phyloP scores from a whole-genome alignment of 805 yeast species.

The Candida saitoana region DNA sequence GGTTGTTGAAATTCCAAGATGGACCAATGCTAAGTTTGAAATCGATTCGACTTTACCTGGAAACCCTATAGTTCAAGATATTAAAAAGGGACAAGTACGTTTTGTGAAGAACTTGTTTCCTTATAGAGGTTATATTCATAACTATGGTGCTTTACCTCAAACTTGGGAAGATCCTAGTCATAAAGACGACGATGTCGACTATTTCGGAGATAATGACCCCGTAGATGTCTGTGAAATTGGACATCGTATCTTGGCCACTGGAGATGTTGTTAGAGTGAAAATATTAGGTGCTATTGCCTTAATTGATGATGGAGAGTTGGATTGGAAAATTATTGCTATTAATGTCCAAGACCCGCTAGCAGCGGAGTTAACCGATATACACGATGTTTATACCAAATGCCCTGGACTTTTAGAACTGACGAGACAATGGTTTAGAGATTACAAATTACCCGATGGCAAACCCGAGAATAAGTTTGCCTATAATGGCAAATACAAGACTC shows the following conservation, averaged over 20 bases:
- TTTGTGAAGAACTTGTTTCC: slow-evolving; percentile 80
- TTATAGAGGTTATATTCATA: slow-evolving; percentile 78
- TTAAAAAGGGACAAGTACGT: slow-evolving; percentile 68
- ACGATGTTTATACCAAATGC: slow-evolving; percentile 82
- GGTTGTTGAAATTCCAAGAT: slow-evolving; percentile 50
- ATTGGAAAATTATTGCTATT: slow-evolving; percentile 89
- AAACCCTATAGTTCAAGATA: slow-evolving; percentile 80
- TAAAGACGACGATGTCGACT: slow-evolving; percentile 38
- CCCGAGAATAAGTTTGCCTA: slow-evolving; percentile 96
- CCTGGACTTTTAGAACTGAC: slow-evolving; percentile 94
- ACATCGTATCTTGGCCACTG: slow-evolving; percentile 57
- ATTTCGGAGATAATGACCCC: slow-evolving; percentile 45
- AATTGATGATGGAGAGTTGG: slow-evolving; percentile 87
- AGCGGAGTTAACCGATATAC: slow-evolving; percentile 78
- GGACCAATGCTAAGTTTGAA: slow-evolving; percentile 84
- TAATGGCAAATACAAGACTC: slow-evolving; percentile 87
- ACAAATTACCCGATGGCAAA: slow-evolving; percentile 97
- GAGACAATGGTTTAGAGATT: slow-evolving; percentile 96
- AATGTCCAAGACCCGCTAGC: slow-evolving; percentile 84
- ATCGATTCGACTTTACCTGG: slow-evolving; percentile 52
- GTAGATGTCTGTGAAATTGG: slow-evolving; percentile 83
- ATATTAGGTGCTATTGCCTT: slow-evolving; percentile 92
- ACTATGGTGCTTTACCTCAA: slow-evolving; percentile 86
- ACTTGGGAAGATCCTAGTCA: slow-evolving; percentile 96
- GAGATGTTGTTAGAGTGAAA: slow-evolving; percentile 82